phyloP scores from a whole-genome alignment of 1,139 yeast species.

The Saccharomyces uvarum region DNA sequence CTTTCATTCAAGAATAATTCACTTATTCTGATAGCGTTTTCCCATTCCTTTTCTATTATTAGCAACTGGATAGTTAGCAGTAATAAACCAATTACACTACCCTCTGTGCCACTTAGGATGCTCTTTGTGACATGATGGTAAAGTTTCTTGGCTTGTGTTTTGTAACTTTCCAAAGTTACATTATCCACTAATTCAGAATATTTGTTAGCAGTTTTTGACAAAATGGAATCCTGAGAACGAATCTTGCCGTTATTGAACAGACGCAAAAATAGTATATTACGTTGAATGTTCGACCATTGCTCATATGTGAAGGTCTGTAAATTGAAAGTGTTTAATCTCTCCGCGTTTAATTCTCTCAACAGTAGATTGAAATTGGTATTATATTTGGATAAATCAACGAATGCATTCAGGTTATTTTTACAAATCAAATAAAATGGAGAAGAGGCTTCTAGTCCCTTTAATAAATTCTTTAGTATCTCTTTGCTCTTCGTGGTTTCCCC shows the following conservation, averaged over 20 bases:
- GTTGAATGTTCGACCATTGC: conserved; percentile 22
- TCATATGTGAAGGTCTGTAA: conserved; percentile 20
- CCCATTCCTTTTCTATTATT: conserved; percentile 23
- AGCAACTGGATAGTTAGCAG: conserved; percentile 25
- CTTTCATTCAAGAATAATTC: conserved; percentile 19
- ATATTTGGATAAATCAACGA: conserved; percentile 22
- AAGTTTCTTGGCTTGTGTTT: conserved; percentile 26
- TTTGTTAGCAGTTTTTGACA: conserved; percentile 20
- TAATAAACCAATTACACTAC: conserved; percentile 20
- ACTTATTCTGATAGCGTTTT: conserved; percentile 25
- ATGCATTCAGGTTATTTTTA: conserved; percentile 29
- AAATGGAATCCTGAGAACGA: conserved; percentile 9
- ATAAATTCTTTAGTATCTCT: conserved; percentile 34
- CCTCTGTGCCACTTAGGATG: conserved; percentile 17
- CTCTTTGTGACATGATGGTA: conserved; percentile 15
- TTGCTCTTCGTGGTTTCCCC: conserved; percentile 42
- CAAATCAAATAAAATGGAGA: conserved; percentile 29
- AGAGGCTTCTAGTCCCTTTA: conserved; percentile 20
- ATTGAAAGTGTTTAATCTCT: conserved; percentile 18
- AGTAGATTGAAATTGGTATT: conserved; percentile 26
- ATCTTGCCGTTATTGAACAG: conserved; percentile 23
- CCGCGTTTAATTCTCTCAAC: conserved; percentile 31
- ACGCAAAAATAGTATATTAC: conserved; percentile 20
- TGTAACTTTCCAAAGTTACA: conserved; percentile 24
- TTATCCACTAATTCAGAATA: conserved; percentile 24